Base-by-base conservation (phyloP, 306 rosid genomes). In the Acacia confusa region DNA sequence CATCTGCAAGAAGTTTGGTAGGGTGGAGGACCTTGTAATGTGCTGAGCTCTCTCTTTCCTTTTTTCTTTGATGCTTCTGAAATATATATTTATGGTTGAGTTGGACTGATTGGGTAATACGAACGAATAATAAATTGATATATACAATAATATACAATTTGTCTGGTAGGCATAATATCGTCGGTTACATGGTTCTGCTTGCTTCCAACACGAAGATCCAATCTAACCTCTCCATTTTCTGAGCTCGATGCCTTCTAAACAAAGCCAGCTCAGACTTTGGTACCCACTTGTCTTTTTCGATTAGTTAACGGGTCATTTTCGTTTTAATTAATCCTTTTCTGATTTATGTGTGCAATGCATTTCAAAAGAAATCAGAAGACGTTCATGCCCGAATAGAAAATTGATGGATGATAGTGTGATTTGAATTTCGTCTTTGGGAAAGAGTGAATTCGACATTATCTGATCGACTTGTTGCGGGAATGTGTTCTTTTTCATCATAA, bases 1-100 rank as follows among this genome's bases (percentile, higher is more conserved):
- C 79, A 91, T 89, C 85, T 83, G 78, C 86, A 83, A 82, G 47
- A 41, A 74, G 87, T 90, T 86, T 84, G 93, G 91, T 90, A 74
- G 73, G 72, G 80, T 50, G 84, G 30, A 77, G 73, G 87, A 66
- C 87, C 82, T 82, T 82, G 19, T 11, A 86, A 72, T 32, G 50
- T 30, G 57, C 76, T 43, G 57, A 69, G 7, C 60, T 70, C 47
- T 61, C 82, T n/a, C 27, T 70, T 22, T 22, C 28, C 10, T 36
- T 2, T 60, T 67, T n/a, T n/a, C n/a, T n/a, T 52, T 67, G 52
- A 45, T n/a, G 45, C 55, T 60, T 60, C 53, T 7, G 15, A 30
- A 1, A 41, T 36, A 22, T 58, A 63, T 77, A 36, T 63, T 61
- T 63, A 61, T 70, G 70, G 82, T 79, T 82, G 83, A 58, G 78